Percentiles rank a stretch among this genome's conserved stretches.
Conservation (phyloP, 2,329 filamentous ascomycete species). For the Xylariomycetidae sp. region DNA sequence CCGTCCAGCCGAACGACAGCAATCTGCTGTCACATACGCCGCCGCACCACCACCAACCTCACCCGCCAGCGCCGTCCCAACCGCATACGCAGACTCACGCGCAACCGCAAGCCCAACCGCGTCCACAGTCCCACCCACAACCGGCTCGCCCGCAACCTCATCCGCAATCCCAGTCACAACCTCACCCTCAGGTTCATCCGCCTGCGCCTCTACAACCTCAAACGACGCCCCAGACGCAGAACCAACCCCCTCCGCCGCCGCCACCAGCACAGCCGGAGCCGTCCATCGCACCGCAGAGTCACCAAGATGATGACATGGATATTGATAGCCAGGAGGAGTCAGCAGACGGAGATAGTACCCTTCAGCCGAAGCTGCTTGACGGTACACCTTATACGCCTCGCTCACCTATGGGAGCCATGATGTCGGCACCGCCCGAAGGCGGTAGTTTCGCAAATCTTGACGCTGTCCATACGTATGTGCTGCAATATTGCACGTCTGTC, state of each 20-base stretch:
- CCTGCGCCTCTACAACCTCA: conserved; percentile 20
- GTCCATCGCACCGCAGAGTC: conserved; percentile 25
- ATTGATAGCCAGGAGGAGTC: conserved; percentile 43
- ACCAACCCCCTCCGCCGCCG: conserved; percentile 20
- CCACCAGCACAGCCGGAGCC: conserved; percentile 25
- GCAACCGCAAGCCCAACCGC: conserved; percentile 20
- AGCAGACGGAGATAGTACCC: conserved; percentile 36
- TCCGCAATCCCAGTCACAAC: conserved; percentile 16
- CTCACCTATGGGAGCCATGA: conserved; percentile 51
- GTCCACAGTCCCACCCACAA: conserved; percentile 15
- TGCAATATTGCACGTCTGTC: conserved; percentile 60
- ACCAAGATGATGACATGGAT: conserved; percentile 46
- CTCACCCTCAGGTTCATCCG: conserved; percentile 27
- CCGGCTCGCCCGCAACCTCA: conserved; percentile 17
- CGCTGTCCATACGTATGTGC: conserved; percentile 57
- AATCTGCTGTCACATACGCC: conserved; percentile 26
- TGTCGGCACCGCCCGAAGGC: conserved; percentile 59
- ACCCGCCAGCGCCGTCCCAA: conserved; percentile 19
- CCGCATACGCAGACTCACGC: conserved; percentile 15
- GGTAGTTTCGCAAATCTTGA: conserved; percentile 59
- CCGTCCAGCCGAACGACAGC: conserved; percentile 24
- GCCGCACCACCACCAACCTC: conserved; percentile 21
- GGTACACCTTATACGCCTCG: conserved; percentile 46
- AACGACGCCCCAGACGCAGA: conserved; percentile 22
- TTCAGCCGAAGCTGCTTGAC: conserved; percentile 43